A percentile compares a stretch with the other conserved stretches of the same genome.
Conservation (phyloP, 306 rosid species). For the Clitoria ternatea region DNA sequence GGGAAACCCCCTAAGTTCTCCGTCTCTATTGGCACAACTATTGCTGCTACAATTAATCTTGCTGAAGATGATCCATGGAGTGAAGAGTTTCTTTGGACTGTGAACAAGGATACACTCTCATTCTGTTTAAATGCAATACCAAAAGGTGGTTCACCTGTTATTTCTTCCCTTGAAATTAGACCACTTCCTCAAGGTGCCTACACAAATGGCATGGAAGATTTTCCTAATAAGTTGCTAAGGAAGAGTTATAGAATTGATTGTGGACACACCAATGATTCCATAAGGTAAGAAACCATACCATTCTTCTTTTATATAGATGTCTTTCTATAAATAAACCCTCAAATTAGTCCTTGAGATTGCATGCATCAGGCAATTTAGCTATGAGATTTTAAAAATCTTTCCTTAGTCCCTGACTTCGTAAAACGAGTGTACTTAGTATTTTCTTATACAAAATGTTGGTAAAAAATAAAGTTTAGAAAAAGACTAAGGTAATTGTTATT, state of each 20-base stretch:
- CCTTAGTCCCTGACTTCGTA: no score
- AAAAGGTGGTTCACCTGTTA: slow-evolving; percentile 59
- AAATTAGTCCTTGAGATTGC: no score
- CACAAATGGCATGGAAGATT: slow-evolving; percentile 50
- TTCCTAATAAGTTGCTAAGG: slow-evolving; percentile 51
- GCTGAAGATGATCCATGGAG: slow-evolving; percentile 60
- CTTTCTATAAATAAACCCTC: no score
- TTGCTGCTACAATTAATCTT: slow-evolving; percentile 50
- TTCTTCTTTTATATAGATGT: background rate
- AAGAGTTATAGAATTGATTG: slow-evolving; percentile 74
- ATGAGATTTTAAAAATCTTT: no score
- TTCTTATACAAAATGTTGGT: no score
- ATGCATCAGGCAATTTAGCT: no score
- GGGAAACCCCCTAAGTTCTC: slow-evolving; percentile 65
- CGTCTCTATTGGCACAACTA: slow-evolving; percentile 81
- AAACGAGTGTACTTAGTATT: no score
- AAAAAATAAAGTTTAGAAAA: no score
- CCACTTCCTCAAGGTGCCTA: slow-evolving; percentile 81
- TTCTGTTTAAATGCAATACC: slow-evolving; percentile 61
- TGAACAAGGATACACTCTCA: slow-evolving; percentile 45
- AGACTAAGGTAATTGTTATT: no score
- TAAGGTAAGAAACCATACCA: slow-evolving; percentile 43
- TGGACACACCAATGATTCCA: slow-evolving; percentile 57
- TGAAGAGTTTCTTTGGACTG: slow-evolving; percentile 79
- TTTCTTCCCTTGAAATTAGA: slow-evolving; percentile 74